A percentile compares a stretch with the other conserved stretches of the same genome.
Evolutionary conservation across 768 basidiomycete genomes (phyloP).

Genomic region (Collybiopsis confluens): DNA sequence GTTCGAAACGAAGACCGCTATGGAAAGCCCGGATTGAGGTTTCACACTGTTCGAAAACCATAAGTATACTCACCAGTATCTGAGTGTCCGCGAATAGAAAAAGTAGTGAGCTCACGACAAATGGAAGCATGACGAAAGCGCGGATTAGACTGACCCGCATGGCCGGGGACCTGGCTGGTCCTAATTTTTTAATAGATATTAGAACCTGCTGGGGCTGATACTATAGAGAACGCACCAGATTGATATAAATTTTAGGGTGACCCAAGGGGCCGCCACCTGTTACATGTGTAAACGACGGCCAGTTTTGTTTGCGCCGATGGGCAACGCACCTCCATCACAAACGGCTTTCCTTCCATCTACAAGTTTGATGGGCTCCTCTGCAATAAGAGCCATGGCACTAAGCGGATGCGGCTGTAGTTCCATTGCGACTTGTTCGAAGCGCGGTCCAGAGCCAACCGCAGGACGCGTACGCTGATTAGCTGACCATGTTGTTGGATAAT

Average conservation of each 20-base stretch:
- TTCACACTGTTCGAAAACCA: slow-evolving; percentile 5
- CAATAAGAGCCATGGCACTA: slow-evolving; percentile 88
- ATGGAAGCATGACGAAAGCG: slow-evolving; percentile 14
- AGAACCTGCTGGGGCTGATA: not conserved
- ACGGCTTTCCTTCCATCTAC: slow-evolving; percentile 81
- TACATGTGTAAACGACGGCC: not conserved
- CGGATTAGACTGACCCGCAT: slow-evolving; percentile 75
- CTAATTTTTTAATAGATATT: slow-evolving; percentile 32
- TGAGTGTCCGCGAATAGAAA: slow-evolving; percentile 9
- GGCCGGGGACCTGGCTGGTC: slow-evolving; percentile 84
- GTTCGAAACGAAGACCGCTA: slow-evolving; percentile 89
- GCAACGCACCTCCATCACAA: slow-evolving; percentile 88
- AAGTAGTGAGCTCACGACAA: not conserved
- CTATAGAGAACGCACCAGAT: slow-evolving; percentile 60
- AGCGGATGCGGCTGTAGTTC: slow-evolving; percentile 84
- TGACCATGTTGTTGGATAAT: slow-evolving; percentile 81
- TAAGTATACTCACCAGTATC: slow-evolving; percentile 32
- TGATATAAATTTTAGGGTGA: slow-evolving; percentile 96
- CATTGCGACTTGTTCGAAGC: slow-evolving; percentile 91
- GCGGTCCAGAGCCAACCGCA: slow-evolving; percentile 54
- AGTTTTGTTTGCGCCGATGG: not conserved
- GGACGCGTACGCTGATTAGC: slow-evolving; percentile 74
- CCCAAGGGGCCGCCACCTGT: slow-evolving; percentile 91
- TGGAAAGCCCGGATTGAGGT: not conserved
- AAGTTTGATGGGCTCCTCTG: slow-evolving; percentile 78